Evolutionary conservation across 306 rosid species (phyloP).

Genomic region (Castanea sativa): DNA sequence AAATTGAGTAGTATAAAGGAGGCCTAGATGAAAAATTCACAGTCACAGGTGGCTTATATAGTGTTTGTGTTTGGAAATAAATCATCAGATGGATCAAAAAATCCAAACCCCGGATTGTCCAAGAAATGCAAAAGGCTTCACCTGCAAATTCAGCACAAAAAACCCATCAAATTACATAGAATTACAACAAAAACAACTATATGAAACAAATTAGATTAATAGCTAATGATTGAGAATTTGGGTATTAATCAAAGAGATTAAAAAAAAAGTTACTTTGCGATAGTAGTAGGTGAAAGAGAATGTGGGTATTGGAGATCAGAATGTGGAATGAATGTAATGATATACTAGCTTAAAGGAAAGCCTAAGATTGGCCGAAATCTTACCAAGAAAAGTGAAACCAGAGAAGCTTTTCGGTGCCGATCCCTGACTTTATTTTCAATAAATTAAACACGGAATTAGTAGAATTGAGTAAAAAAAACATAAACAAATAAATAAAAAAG

Average conservation of each 20-base stretch:
- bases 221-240: constrained; percentile 8
- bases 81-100: constrained; percentile 71
- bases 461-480: not conserved
- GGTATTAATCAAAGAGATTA: not conserved
- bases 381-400: constrained; percentile 23
- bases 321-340: not conserved
- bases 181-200: not conserved
- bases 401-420: constrained; percentile 31
- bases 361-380: constrained; percentile 8
- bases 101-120: constrained; percentile 32
- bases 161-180: constrained; percentile 8
- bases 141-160: constrained; percentile 25
- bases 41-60: constrained; percentile 38
- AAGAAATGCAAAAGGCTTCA: constrained; percentile 26
- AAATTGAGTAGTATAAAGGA: constrained; percentile 61
- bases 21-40: constrained; percentile 39
- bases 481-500: too few species aligned
- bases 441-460: not conserved
- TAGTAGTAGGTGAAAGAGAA: not conserved
- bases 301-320: constrained; percentile 16
- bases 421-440: constrained; percentile 12
- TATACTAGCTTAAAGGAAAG: constrained; percentile 8
- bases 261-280: not conserved
- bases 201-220: constrained; percentile 1
- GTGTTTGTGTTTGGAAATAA: constrained; percentile 67